Evolutionary conservation across 306 rosid species (phyloP).

Genomic region (Vicia faba): DNA sequence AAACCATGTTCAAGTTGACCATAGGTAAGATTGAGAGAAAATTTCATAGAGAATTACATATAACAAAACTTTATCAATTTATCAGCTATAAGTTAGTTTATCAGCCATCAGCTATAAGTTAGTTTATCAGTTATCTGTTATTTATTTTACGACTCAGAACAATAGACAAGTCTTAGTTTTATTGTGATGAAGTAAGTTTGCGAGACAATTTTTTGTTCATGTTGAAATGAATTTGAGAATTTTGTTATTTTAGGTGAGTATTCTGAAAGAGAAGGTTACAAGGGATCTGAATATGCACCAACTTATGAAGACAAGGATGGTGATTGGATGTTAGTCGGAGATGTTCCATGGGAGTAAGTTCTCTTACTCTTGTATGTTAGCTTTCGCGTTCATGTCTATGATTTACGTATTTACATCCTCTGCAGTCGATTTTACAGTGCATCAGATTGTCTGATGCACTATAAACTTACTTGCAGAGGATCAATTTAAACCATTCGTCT

Average conservation of each 20-base stretch:
- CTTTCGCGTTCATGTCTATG: neutral
- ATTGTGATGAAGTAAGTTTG: neutral
- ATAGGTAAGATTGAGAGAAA: slow-evolving; percentile 47
- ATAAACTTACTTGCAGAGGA: neutral
- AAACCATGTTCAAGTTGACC: slow-evolving; percentile 78
- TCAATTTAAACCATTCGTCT: neutral
- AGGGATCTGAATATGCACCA: slow-evolving; percentile 88
- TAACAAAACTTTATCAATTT: no score
- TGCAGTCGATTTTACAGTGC: neutral
- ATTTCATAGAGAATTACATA: no score
- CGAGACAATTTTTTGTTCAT: neutral
- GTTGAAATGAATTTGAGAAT: slow-evolving; percentile 11
- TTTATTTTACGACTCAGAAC: no score
- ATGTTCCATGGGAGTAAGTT: slow-evolving; percentile 97
- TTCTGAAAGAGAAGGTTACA: slow-evolving; percentile 84
- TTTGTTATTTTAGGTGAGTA: slow-evolving; percentile 59
- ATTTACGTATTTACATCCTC: neutral
- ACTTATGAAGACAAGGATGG: slow-evolving; percentile 95
- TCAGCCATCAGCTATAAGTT: no score
- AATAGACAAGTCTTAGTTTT: neutral
- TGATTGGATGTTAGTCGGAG: slow-evolving; percentile 97
- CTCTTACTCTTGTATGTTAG: slow-evolving; percentile 7
- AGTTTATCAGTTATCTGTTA: no score
- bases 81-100: no score
- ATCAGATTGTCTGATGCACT: neutral